phyloP scores from a whole-genome alignment of 2,329 filamentous ascomycete genomes.

The Aspergillus sp. region DNA sequence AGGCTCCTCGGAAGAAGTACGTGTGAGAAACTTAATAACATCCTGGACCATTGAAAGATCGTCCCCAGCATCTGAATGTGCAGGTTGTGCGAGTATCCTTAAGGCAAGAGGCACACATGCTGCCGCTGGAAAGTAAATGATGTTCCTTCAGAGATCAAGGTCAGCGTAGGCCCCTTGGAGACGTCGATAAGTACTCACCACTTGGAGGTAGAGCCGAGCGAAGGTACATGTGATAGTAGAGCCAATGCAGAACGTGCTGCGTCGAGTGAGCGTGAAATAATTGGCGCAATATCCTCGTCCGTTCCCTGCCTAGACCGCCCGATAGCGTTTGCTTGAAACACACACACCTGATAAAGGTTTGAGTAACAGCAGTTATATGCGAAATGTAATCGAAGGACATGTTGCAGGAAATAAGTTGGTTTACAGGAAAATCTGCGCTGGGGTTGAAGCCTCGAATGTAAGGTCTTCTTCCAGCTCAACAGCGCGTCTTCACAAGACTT shows the following conservation, averaged over 20 bases:
- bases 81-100: not conserved
- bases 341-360: slow-evolving; percentile 19
- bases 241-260: slow-evolving; percentile 14
- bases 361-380: slow-evolving; percentile 20
- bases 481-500: slow-evolving; percentile 16
- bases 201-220: slow-evolving; percentile 11
- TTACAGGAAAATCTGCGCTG: slow-evolving; percentile 1
- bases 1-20: slow-evolving; percentile 14
- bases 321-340: not conserved
- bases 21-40: slow-evolving; percentile 7
- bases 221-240: not conserved
- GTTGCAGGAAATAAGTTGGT: slow-evolving; percentile 9
- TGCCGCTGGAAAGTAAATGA: slow-evolving; percentile 19
- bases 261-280: slow-evolving; percentile 4
- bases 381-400: slow-evolving; percentile 21
- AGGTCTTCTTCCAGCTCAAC: slow-evolving; percentile 14
- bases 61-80: not conserved
- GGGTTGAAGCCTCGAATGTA: slow-evolving; percentile 8
- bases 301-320: not conserved
- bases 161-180: not conserved
- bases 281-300: not conserved
- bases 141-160: slow-evolving; percentile 5
- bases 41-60: slow-evolving; percentile 10
- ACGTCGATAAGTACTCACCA: not conserved
- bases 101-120: slow-evolving; percentile 14